phyloP scores from a whole-genome alignment of 139 green algal genomes.

The Yamagishiella unicocca region DNA sequence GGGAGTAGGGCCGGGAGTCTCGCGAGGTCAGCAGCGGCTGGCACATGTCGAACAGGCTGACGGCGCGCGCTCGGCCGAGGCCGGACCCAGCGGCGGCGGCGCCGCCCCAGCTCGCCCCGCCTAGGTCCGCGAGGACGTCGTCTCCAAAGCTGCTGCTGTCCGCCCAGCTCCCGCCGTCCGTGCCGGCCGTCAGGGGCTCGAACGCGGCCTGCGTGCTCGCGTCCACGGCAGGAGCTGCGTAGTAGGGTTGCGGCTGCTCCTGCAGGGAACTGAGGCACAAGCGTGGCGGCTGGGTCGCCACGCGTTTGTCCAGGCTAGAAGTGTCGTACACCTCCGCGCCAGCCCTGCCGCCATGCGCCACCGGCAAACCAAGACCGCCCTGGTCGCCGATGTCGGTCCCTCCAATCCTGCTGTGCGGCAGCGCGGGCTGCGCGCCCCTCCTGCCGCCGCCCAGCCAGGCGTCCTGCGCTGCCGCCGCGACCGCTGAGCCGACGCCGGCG shows the following conservation, averaged over 20 bases:
- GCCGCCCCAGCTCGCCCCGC: neutral
- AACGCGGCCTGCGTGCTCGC: no score
- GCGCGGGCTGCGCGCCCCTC: no score
- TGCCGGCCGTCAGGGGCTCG: neutral
- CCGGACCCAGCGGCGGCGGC: neutral
- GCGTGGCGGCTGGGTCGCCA: neutral
- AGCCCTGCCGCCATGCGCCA: no score
- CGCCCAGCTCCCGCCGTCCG: slow-evolving; percentile 13
- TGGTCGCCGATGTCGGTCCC: no score
- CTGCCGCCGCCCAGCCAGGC: no score
- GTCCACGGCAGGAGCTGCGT: neutral
- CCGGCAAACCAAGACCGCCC: no score
- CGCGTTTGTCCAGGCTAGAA: no score
- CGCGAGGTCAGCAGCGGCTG: slow-evolving; percentile 9
- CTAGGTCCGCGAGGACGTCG: neutral
- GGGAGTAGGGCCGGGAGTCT: neutral
- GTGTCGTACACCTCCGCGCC: no score
- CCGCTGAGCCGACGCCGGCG: neutral
- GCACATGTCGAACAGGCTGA: slow-evolving; percentile 25
- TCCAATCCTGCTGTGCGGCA: no score
- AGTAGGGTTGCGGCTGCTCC: neutral
- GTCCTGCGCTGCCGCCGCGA: neutral
- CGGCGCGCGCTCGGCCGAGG: no score
- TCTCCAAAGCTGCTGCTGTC: neutral
- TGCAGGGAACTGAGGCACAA: neutral